These are phyloP conservation scores for Aspergillus chevalieri DNA, from an alignment of 2,329 filamentous ascomycete species.

Conservation along the genomic window DNA sequence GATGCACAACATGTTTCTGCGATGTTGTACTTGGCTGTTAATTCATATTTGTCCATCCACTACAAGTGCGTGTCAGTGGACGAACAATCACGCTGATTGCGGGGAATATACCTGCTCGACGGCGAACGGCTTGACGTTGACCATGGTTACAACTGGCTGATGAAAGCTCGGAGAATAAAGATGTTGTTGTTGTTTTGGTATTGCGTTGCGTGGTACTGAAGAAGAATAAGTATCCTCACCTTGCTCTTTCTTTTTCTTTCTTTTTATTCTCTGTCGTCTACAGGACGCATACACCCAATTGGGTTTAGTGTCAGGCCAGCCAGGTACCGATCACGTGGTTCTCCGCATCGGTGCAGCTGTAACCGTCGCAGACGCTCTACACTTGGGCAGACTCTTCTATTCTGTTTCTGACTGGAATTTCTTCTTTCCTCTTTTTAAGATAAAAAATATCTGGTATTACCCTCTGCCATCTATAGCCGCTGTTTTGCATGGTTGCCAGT, in stretches of 20 bases:
- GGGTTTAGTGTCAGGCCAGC: not conserved
- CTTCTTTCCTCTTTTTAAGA: not conserved
- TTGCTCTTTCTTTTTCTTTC: not conserved
- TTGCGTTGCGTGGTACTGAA: no score
- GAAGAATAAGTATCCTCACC: not conserved
- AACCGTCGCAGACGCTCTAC: not conserved
- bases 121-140: slow-evolving; percentile 34
- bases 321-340: slow-evolving; percentile 3
- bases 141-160: slow-evolving; percentile 22
- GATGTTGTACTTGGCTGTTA: slow-evolving; percentile 49
- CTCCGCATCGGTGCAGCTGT: slow-evolving; percentile 9
- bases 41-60: slow-evolving; percentile 55
- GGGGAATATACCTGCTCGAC: slow-evolving; percentile 57
- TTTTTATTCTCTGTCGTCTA: not conserved
- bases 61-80: slow-evolving; percentile 17
- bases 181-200: not conserved
- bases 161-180: not conserved
- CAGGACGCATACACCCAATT: not conserved
- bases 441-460: no score
- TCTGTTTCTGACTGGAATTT: not conserved
- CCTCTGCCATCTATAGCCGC: not conserved
- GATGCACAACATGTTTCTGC: slow-evolving; percentile 54
- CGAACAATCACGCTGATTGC: not conserved
- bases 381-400: not conserved
- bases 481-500: slow-evolving; percentile 2